phyloP scores from a whole-genome alignment of 2,329 filamentous ascomycete species.

The Alternaria consortialis region DNA sequence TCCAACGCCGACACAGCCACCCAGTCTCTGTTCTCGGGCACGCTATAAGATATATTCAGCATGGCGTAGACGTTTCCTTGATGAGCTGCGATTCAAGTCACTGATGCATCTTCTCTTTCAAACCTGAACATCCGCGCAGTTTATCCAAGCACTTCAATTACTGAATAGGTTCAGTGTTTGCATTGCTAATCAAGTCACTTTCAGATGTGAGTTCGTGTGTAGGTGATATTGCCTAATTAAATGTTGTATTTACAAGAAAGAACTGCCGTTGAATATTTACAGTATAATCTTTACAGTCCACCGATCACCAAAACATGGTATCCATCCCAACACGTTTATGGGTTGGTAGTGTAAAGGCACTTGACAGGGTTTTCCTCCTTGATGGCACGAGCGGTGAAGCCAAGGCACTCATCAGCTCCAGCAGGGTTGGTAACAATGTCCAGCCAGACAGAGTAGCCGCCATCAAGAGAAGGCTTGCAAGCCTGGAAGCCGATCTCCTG shows the following conservation, averaged over 20 bases:
- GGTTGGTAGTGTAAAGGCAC: slow-evolving; percentile 33
- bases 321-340: not conserved
- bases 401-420: slow-evolving; percentile 47
- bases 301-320: not conserved
- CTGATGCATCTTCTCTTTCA: not conserved
- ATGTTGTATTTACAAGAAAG: slow-evolving; percentile 1
- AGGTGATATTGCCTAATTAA: not conserved
- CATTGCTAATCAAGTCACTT: not conserved
- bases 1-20: not conserved
- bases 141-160: too few species aligned
- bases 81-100: not conserved
- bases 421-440: slow-evolving; percentile 25
- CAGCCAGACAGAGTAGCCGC: slow-evolving; percentile 47
- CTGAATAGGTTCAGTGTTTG: too few species aligned
- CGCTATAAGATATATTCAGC: not conserved
- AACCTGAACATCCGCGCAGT: too few species aligned
- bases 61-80: not conserved
- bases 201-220: not conserved
- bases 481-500: slow-evolving; percentile 58
- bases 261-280: not conserved
- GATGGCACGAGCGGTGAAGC: slow-evolving; percentile 42
- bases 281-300: not conserved
- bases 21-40: not conserved
- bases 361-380: slow-evolving; percentile 22
- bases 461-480: slow-evolving; percentile 60